Conservation (phyloP, 306 rosid genomes). For the Amphicarpaea edgeworthii region DNA sequence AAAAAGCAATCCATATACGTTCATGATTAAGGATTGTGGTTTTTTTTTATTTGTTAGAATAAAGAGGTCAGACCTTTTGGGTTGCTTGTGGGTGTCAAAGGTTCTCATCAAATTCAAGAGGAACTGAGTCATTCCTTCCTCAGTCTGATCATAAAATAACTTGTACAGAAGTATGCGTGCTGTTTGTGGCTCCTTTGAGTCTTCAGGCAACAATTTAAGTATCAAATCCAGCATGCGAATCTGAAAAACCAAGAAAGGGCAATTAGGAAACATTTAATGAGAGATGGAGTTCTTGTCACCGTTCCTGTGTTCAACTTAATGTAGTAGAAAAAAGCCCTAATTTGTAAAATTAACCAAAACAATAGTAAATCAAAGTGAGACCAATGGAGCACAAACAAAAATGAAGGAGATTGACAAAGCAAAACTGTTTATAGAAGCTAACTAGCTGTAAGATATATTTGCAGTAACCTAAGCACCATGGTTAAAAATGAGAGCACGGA, state of each 20-base stretch:
- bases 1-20: background rate
- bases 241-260: slow-evolving; percentile 60
- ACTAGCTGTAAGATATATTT: slow-evolving; percentile 13
- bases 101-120: slow-evolving; percentile 75
- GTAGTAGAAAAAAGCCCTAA: slow-evolving; percentile 10
- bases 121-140: slow-evolving; percentile 92
- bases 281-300: slow-evolving; percentile 17
- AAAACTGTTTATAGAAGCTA: slow-evolving; percentile 23
- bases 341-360: slow-evolving; percentile 12
- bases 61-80: slow-evolving; percentile 72
- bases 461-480: slow-evolving; percentile 11
- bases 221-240: slow-evolving; percentile 89
- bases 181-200: slow-evolving; percentile 86
- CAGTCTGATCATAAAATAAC: slow-evolving; percentile 96
- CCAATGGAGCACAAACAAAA: slow-evolving; percentile 24
- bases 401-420: slow-evolving; percentile 17
- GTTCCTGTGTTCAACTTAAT: slow-evolving; percentile 16
- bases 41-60: slow-evolving; percentile 11
- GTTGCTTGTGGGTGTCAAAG: slow-evolving; percentile 84
- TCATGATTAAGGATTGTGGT: slow-evolving; percentile 16
- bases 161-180: slow-evolving; percentile 93
- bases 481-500: background rate
- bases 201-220: slow-evolving; percentile 75
- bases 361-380: slow-evolving; percentile 34
- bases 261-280: slow-evolving; percentile 47